Conservation (phyloP, 2,329 filamentous ascomycete genomes). For the Fonsecaea multimorphosa region DNA sequence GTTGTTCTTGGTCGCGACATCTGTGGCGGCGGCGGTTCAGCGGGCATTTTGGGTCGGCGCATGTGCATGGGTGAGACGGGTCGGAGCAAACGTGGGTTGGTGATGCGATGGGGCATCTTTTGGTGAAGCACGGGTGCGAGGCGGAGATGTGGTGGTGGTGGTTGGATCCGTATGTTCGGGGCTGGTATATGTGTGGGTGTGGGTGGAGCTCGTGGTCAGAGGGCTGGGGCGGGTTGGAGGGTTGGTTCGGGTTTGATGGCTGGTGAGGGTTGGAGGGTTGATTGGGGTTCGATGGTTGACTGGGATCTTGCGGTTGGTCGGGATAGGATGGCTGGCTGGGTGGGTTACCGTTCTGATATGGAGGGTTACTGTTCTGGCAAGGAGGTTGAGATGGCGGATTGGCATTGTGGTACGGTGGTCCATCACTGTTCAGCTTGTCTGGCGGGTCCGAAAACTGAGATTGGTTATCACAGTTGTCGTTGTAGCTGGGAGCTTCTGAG, state of each 20-base stretch:
- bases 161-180: neutral
- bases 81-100: neutral
- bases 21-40: neutral
- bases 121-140: neutral
- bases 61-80: neutral
- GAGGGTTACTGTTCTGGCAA: no score
- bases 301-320: neutral
- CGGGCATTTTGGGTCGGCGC: neutral
- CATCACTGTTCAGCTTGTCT: neutral
- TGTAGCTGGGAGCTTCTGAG: neutral
- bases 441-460: neutral
- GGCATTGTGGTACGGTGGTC: neutral
- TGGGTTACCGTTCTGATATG: neutral
- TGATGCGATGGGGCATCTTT: neutral
- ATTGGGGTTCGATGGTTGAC: neutral
- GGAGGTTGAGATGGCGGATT: neutral
- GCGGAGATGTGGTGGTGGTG: neutral
- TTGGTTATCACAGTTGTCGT: neutral
- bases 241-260: neutral
- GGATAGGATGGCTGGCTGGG: neutral
- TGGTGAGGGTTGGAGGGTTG: neutral
- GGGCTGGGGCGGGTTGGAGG: neutral
- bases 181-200: conserved; percentile 2
- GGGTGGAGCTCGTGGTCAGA: neutral
- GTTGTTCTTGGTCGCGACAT: neutral